Conservation (phyloP, 495 filamentous ascomycete genomes). For the Acidiella bohemica region DNA sequence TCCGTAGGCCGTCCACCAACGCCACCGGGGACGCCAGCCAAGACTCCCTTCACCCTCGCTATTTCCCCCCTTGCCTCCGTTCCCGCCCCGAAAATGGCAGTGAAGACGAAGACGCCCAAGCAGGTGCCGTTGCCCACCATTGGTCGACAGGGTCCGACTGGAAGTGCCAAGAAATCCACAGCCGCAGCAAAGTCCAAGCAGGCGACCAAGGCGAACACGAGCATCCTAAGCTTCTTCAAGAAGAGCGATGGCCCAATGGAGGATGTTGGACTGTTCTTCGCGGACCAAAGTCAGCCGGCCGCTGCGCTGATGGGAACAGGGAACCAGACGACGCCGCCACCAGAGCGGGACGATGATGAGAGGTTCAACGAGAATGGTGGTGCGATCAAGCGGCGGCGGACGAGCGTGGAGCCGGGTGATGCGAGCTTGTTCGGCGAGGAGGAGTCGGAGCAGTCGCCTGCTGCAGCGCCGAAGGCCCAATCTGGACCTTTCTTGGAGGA, state of each 20-base stretch:
- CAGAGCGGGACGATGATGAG: slow-evolving; percentile 25
- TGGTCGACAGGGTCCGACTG: slow-evolving; percentile 18
- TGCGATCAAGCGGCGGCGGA: slow-evolving; percentile 35
- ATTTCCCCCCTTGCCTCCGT: slow-evolving; percentile 9
- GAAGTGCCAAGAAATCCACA: slow-evolving; percentile 16
- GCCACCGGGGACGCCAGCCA: slow-evolving; percentile 26
- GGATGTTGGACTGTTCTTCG: slow-evolving; percentile 26
- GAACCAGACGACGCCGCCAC: slow-evolving; percentile 7
- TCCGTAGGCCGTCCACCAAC: slow-evolving; percentile 34
- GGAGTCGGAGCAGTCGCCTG: background rate
- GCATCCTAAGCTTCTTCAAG: slow-evolving; percentile 72
- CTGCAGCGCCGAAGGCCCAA: background rate
- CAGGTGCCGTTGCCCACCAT: slow-evolving; percentile 22
- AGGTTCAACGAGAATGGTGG: slow-evolving; percentile 38
- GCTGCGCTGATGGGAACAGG: background rate
- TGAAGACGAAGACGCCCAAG: slow-evolving; percentile 17
- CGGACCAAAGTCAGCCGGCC: slow-evolving; percentile 24
- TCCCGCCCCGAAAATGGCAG: slow-evolving; percentile 15
- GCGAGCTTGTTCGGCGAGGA: background rate
- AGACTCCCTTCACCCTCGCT: slow-evolving; percentile 18
- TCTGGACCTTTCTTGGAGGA: slow-evolving; percentile 50
- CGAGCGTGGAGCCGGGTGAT: slow-evolving; percentile 12
- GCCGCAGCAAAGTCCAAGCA: slow-evolving; percentile 23
- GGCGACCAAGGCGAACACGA: slow-evolving; percentile 45
- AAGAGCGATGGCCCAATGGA: slow-evolving; percentile 42